Evolutionary conservation across 306 rosid genomes (phyloP), one percentile per base, ranked within the genome.

Genomic region (Malus orientalis): DNA sequence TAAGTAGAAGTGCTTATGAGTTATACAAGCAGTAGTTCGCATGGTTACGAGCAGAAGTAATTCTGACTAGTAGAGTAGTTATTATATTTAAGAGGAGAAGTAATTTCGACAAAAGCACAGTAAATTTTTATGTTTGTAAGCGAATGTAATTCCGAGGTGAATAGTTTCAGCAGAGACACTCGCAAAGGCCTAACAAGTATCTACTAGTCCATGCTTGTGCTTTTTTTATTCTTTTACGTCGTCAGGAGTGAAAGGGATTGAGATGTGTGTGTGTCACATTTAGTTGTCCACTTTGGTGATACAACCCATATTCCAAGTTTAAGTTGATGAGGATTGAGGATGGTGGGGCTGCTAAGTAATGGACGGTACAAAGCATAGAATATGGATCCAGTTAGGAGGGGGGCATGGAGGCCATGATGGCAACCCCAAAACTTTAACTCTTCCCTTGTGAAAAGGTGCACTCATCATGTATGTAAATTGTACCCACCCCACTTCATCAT

Each of bases 391-490:
- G 79, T 76, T 83, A 78, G 85, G 40, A 81, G 78, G 77, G 78
- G 70, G 84, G 38, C 70, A 80, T 70, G 84, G 82, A 87, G 86
- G 84, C 86, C 87, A 86, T 85, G 85, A 81, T 84, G 79, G 74
- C 60, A 44, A 86, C 87, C 91, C 95, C 72, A 88, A 15, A 51
- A 87, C 86, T 91, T 85, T 88, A 38, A 38, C 42, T 38, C 88
- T 81, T 89, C 77, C 82, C 94, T 89, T 78, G 89, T 78, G 88
- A 84, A 89, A 89, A 82, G 84, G 89, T 85, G 81, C 90, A 86
- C 90, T 87, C 84, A 85, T 89, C 74, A 81, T 77, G 83, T 77
- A 80, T 25, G 33, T 27, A 27, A 59, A 29, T 67, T 70, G 58
- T 44, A 67, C 59, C 53, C 53, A 62, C 19, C 14, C 58, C 74